phyloP scores from a whole-genome alignment of 2,329 filamentous ascomycete genomes.

The Botryotinia narcissicola region DNA sequence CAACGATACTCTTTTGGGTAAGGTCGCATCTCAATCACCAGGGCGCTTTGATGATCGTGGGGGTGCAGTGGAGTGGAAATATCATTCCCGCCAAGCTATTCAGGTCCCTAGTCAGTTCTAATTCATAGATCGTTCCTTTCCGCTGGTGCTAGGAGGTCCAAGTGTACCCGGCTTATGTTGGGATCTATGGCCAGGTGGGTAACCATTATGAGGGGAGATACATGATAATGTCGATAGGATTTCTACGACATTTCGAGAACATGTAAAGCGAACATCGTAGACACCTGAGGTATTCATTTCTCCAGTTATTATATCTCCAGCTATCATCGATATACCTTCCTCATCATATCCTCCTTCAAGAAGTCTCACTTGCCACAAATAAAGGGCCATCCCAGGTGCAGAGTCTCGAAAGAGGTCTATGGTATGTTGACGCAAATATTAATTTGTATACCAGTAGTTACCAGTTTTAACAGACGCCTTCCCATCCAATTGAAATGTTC shows the following conservation, averaged over 20 bases:
- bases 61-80: background rate
- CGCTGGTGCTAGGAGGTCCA: constrained; percentile 5
- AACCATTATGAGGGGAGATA: too few relatives aligned
- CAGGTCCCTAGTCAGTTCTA: background rate
- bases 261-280: too few relatives aligned
- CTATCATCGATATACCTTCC: background rate
- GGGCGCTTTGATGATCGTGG: background rate
- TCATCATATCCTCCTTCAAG: background rate
- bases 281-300: too few relatives aligned
- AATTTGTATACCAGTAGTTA: background rate
- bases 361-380: too few relatives aligned
- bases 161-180: background rate
- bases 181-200: too few relatives aligned
- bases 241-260: too few relatives aligned
- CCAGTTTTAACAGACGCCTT: background rate
- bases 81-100: background rate
- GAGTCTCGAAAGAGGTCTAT: background rate
- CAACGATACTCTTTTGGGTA: background rate
- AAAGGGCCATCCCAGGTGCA: background rate
- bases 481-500: background rate
- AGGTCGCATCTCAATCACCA: background rate
- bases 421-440: background rate
- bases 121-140: background rate
- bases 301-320: too few relatives aligned
- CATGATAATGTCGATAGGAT: too few relatives aligned